Evolutionary conservation across 148 eudicot genomes (phyloP).

Genomic region (Fallopia convolvulus): DNA sequence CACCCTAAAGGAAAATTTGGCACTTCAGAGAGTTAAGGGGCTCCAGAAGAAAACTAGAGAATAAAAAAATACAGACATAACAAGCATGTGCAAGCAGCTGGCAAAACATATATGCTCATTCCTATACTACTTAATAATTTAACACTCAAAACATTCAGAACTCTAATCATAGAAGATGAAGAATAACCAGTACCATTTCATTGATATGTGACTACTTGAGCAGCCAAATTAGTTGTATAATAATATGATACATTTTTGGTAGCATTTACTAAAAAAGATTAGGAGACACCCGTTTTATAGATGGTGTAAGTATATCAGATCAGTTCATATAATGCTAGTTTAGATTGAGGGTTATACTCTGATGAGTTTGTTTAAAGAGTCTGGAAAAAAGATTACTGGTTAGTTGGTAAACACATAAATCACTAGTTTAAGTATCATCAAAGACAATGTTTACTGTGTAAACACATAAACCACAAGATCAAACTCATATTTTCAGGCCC

Average conservation of each 20-base stretch:
- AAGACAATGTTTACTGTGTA: too few relatives aligned
- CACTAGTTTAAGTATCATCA: too few relatives aligned
- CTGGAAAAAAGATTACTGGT: not conserved
- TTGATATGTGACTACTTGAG: not conserved
- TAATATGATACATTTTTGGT: not conserved
- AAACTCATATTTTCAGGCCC: too few relatives aligned
- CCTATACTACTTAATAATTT: not conserved
- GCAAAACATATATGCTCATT: constrained; percentile 8
- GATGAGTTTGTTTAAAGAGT: not conserved
- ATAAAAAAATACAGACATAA: not conserved
- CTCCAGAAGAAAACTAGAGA: not conserved
- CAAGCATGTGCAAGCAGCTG: constrained; percentile 9
- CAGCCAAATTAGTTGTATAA: too few relatives aligned
- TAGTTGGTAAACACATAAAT: too few relatives aligned
- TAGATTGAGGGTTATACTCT: not conserved
- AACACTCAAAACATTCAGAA: not conserved
- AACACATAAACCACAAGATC: too few relatives aligned
- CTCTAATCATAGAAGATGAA: not conserved
- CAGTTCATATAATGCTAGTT: not conserved
- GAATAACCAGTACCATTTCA: not conserved
- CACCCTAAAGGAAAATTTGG: too few relatives aligned
- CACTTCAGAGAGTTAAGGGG: not conserved
- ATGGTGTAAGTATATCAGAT: not conserved
- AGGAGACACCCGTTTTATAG: not conserved
- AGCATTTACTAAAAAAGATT: not conserved